Evolutionary conservation across 768 basidiomycete genomes (phyloP).

Genomic region (Butyriboletus loyo): DNA sequence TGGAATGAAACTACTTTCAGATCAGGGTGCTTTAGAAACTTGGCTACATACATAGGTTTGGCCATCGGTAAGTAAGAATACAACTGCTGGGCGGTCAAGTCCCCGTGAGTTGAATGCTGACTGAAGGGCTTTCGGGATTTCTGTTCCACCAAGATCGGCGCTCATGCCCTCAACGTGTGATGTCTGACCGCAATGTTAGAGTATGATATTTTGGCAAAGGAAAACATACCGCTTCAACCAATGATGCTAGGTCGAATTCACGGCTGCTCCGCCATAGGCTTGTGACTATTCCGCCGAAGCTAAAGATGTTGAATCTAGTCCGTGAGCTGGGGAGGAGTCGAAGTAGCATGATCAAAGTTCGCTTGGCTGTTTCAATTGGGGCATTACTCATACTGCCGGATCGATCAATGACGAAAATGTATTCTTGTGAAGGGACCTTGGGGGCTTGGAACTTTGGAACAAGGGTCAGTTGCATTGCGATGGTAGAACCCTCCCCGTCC

Average conservation of each 20-base stretch:
- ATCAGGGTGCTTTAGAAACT: background rate
- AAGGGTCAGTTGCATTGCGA: slow-evolving; percentile 54
- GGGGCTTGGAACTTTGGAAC: slow-evolving; percentile 50
- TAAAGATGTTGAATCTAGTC: slow-evolving; percentile 56
- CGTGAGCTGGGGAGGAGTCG: slow-evolving; percentile 42
- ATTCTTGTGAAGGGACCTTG: slow-evolving; percentile 47
- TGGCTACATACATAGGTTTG: slow-evolving; percentile 31
- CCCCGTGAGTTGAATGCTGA: slow-evolving; percentile 36
- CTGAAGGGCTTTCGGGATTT: slow-evolving; percentile 42
- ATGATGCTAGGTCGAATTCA: slow-evolving; percentile 27
- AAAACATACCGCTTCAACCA: slow-evolving; percentile 37
- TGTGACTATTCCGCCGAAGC: slow-evolving; percentile 39
- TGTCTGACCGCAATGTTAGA: slow-evolving; percentile 32
- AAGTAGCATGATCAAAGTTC: slow-evolving; percentile 45
- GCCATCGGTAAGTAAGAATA: slow-evolving; percentile 63
- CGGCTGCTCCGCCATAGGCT: slow-evolving; percentile 38
- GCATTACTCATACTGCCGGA: slow-evolving; percentile 49
- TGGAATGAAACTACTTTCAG: background rate
- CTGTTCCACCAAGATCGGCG: slow-evolving; percentile 50
- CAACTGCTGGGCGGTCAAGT: slow-evolving; percentile 38
- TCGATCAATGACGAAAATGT: slow-evolving; percentile 58
- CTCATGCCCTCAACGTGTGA: slow-evolving; percentile 38
- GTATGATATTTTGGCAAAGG: background rate
- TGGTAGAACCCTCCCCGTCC: slow-evolving; percentile 20
- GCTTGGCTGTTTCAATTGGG: slow-evolving; percentile 47